phyloP scores from a whole-genome alignment of 768 basidiomycete genomes.

The Suillus hirtellus region DNA sequence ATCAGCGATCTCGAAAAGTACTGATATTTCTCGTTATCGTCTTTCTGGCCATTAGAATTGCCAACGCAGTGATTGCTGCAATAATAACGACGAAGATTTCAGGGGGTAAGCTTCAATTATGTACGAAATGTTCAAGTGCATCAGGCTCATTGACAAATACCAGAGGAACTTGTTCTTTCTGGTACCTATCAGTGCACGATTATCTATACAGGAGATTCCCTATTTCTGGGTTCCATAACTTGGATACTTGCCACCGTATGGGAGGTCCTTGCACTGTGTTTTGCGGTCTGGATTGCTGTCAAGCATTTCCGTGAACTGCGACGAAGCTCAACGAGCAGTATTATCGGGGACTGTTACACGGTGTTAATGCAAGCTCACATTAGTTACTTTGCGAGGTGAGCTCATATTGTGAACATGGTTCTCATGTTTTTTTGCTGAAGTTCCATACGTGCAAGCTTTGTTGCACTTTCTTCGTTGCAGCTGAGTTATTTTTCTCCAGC shows the following conservation, averaged over 20 bases:
- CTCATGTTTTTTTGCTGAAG: neutral
- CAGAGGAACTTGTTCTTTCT: neutral
- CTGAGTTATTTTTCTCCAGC: neutral
- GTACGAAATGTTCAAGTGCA: neutral
- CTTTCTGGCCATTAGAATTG: neutral
- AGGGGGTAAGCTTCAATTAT: neutral
- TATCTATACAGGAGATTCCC: fast-evolving
- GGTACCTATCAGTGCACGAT: neutral
- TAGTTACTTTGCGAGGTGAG: neutral
- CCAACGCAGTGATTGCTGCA: neutral
- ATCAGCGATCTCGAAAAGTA: neutral
- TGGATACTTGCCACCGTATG: neutral
- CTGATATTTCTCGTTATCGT: neutral
- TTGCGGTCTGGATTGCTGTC: neutral
- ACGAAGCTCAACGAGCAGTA: neutral
- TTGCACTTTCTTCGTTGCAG: neutral
- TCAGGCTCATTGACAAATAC: neutral
- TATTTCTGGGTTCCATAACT: neutral
- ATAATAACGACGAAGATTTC: neutral
- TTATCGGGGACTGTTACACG: neutral
- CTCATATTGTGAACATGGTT: neutral
- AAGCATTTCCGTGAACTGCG: neutral
- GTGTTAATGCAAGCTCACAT: neutral
- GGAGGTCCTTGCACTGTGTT: neutral
- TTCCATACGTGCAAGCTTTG: neutral